These are phyloP conservation scores for Starmerella bombicola DNA, from an alignment of 805 yeast genomes.

Conservation along the genomic window DNA sequence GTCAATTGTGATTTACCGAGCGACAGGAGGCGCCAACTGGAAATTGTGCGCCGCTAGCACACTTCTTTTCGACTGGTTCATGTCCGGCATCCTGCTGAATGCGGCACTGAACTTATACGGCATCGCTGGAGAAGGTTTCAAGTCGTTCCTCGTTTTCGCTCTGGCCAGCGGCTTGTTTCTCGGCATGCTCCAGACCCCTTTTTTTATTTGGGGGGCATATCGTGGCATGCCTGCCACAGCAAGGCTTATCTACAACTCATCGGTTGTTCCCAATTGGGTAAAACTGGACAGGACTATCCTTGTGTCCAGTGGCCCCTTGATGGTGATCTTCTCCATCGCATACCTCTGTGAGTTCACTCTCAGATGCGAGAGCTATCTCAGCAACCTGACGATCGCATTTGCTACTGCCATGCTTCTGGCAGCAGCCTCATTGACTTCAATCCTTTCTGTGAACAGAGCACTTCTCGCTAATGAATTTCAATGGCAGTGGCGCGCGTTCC, in stretches of 20 bases:
- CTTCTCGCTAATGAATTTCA: conserved; percentile 25
- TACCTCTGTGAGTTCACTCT: conserved; percentile 9
- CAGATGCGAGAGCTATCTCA: conserved; percentile 10
- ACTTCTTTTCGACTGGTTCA: conserved; percentile 13
- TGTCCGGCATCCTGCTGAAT: conserved; percentile 14
- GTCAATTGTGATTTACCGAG: conserved; percentile 22
- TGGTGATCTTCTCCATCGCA: conserved; percentile 12
- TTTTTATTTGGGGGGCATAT: conserved; percentile 20
- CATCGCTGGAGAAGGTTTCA: background rate
- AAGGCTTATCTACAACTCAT: conserved; percentile 22
- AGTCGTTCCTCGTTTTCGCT: conserved; percentile 4
- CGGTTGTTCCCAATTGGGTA: conserved; percentile 24
- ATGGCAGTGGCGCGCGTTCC: conserved; percentile 27
- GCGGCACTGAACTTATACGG: conserved; percentile 4
- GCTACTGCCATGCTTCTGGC: conserved; percentile 18
- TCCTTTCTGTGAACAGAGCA: conserved; percentile 25
- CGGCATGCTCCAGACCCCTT: conserved; percentile 19
- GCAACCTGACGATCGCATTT: conserved; percentile 16
- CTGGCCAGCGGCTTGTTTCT: conserved; percentile 7
- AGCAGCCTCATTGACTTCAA: conserved; percentile 20
- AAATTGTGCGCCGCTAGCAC: conserved; percentile 15
- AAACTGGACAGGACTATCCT: conserved; percentile 22
- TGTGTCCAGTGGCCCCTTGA: conserved; percentile 21
- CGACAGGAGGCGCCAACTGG: conserved; percentile 21
- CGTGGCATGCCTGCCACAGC: conserved; percentile 21